Evolutionary conservation across 148 eudicot species (phyloP).

Genomic region (Fagopyrum homotropicum): DNA sequence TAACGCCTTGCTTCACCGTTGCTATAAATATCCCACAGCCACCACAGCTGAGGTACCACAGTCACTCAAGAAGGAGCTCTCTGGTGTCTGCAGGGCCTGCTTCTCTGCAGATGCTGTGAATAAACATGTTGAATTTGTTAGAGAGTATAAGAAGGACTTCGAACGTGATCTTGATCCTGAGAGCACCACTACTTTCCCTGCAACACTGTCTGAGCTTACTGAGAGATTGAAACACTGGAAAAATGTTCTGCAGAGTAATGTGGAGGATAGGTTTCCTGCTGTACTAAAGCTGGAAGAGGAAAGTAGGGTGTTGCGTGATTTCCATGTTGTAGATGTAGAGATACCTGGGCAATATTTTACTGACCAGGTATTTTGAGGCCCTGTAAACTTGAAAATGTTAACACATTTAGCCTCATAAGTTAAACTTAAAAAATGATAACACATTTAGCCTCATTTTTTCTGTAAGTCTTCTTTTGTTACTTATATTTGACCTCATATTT

Average conservation of each 20-base stretch:
- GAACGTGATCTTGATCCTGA: slow-evolving; percentile 99
- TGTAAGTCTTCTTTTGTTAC: not conserved
- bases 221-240: slow-evolving; percentile 96
- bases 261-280: slow-evolving; percentile 95
- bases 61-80: slow-evolving; percentile 95
- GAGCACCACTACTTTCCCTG: slow-evolving; percentile 79
- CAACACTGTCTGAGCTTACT: slow-evolving; percentile 74
- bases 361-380: slow-evolving; percentile 59
- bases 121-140: slow-evolving; percentile 93
- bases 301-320: slow-evolving; percentile 93
- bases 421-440: not conserved
- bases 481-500: not conserved
- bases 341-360: slow-evolving; percentile 95
- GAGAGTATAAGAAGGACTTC: slow-evolving; percentile 94
- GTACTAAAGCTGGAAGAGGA: slow-evolving; percentile 95
- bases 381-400: not conserved
- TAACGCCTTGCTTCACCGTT: slow-evolving; percentile 91
- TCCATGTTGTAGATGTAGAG: slow-evolving; percentile 96
- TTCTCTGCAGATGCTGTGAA: slow-evolving; percentile 97
- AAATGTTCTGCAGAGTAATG: slow-evolving; percentile 93
- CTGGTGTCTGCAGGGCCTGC: slow-evolving; percentile 97
- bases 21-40: slow-evolving; percentile 96
- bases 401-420: not conserved
- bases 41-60: slow-evolving; percentile 98
- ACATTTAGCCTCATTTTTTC: not conserved